These are phyloP conservation scores for Ceratopteris richardii DNA, from an alignment of 75 land plant genomes.

Conservation along the genomic window DNA sequence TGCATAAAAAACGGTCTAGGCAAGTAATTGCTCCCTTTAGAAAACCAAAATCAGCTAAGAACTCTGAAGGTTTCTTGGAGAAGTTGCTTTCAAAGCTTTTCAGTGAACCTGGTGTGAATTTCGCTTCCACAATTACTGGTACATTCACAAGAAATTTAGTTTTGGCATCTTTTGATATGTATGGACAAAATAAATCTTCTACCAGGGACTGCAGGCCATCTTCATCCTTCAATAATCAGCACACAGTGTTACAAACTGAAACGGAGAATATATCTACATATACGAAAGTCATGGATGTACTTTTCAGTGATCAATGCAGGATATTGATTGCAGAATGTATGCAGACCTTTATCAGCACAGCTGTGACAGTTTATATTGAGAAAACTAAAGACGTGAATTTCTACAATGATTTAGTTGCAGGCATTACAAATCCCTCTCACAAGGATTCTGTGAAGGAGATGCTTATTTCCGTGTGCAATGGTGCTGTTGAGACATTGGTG, in stretches of 20 bases:
- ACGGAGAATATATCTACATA: background rate
- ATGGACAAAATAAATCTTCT: background rate
- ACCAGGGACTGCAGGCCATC: background rate
- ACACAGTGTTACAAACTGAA: background rate
- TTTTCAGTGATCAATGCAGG: slow-evolving; percentile 29
- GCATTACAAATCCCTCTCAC: slow-evolving; percentile 60
- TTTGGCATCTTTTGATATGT: slow-evolving; percentile 27
- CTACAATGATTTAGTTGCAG: slow-evolving; percentile 57
- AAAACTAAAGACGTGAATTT: slow-evolving; percentile 68
- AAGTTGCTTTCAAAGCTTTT: slow-evolving; percentile 58
- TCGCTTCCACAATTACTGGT: slow-evolving; percentile 74
- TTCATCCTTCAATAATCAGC: too few relatives aligned
- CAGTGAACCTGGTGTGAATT: slow-evolving; percentile 56
- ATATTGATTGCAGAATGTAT: slow-evolving; percentile 48
- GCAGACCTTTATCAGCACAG: slow-evolving; percentile 63
- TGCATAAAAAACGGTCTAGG: background rate
- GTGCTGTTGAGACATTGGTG: slow-evolving; percentile 61
- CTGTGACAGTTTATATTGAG: slow-evolving; percentile 80
- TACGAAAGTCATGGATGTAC: slow-evolving; percentile 27
- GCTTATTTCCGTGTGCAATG: slow-evolving; percentile 60
- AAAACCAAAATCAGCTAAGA: slow-evolving; percentile 5
- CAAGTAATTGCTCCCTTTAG: slow-evolving; percentile 3
- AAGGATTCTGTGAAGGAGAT: slow-evolving; percentile 54
- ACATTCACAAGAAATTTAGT: slow-evolving; percentile 76
- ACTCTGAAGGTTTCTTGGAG: slow-evolving; percentile 30